Base-by-base conservation (phyloP, 2,329 filamentous ascomycete species). In the Blumeria graminis region DNA sequence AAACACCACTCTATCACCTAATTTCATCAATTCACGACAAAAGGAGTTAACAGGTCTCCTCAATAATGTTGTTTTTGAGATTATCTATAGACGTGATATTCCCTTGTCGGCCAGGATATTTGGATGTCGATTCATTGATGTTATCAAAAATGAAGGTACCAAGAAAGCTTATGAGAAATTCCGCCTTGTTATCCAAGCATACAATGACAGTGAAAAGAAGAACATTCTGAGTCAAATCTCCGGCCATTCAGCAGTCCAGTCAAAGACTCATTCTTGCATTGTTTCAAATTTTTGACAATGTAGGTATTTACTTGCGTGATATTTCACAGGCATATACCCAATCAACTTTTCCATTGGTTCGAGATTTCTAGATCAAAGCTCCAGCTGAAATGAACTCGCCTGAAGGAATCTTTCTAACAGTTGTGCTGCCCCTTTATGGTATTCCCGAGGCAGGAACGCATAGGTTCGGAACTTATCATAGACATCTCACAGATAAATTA, bases 61-160 rank as follows among this genome's bases (percentile, higher is more conserved):
- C 7, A 35, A 58, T 6, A 57, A 55, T 28, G 22, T n/a, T 11
- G 43, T 57, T 13, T 56, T 57, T n/a, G 41, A 51, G 52, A 18
- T 34, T 18, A 3, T 52, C 33, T 3, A 46, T 46, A 48, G 9
- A 34, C 22, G 35, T 5, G 14, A 7, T 8, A 41, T 48, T 33
- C 46, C 50, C 3, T 22, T 51, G n/a, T 52, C 43, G 1, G 28
- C 18, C 1, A 16, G 50, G 16, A 43, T 61, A 6, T 60, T 59
- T 51, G 57, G 57, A 14, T 51, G 16, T 1, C 6, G 56, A 3
- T 60, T 60, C 46, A 39, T 61, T 9, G 57, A 61, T 39, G 36
- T 58, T 34, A 50, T 61, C 1, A 61, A 61, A 28, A 56, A 59
- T 32, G 14, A 56, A 28, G 36, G 56, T 5, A 60, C 46, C 8